Percentiles rank a stretch among this genome's conserved stretches.
These are phyloP conservation scores for Hanseniaspora taiwanica DNA, from an alignment of 805 yeast genomes.

Conservation along the genomic window DNA sequence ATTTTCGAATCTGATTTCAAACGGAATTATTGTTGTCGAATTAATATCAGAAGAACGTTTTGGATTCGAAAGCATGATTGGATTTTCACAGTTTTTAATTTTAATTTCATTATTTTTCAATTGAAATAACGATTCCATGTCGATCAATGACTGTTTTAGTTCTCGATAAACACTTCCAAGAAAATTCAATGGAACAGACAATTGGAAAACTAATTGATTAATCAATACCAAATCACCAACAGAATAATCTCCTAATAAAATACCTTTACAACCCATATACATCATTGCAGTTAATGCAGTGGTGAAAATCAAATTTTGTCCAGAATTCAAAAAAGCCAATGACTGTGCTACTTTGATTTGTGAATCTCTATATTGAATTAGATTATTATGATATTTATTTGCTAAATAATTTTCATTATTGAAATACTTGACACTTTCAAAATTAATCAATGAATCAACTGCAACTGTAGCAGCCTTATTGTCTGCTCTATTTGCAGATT, in stretches of 20 bases:
- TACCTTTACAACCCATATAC: constrained; percentile 96
- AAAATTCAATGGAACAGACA: constrained; percentile 88
- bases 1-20: constrained; percentile 78
- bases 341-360: constrained; percentile 77
- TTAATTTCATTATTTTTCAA: constrained; percentile 62
- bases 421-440: constrained; percentile 88
- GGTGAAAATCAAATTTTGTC: constrained; percentile 72
- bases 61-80: constrained; percentile 30
- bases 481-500: constrained; percentile 85
- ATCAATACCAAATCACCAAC: constrained; percentile 93
- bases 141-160: constrained; percentile 79
- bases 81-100: constrained; percentile 54
- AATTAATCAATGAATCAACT: constrained; percentile 83
- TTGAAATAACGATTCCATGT: constrained; percentile 90
- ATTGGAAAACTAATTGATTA: constrained; percentile 90
- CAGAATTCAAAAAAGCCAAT: constrained; percentile 62
- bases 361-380: constrained; percentile 53
- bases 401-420: constrained; percentile 80
- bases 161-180: constrained; percentile 93
- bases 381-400: constrained; percentile 61
- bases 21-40: constrained; percentile 28
- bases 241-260: constrained; percentile 65
- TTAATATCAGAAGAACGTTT: not conserved
- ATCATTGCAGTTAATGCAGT: constrained; percentile 90
- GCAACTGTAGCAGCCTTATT: constrained; percentile 94